These are phyloP conservation scores for Daldinia caldariorum DNA, from an alignment of 495 filamentous ascomycete species.

Conservation along the genomic window DNA sequence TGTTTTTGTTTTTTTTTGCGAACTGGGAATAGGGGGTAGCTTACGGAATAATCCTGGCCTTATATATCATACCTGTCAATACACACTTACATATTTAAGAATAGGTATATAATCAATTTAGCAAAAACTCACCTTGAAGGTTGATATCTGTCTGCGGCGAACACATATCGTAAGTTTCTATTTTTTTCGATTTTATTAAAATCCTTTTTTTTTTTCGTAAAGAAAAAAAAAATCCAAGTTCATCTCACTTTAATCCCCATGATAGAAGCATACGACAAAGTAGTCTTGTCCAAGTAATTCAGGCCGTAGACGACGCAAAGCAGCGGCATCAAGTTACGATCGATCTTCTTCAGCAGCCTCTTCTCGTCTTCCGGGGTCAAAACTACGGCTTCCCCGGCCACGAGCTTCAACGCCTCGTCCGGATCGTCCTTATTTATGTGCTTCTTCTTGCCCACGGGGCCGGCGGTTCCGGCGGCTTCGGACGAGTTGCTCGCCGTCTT, in stretches of 20 bases:
- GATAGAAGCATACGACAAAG: constrained; percentile 69
- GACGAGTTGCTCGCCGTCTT: constrained; percentile 29
- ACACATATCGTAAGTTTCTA: constrained; percentile 3
- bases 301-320: constrained; percentile 71
- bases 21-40: not conserved
- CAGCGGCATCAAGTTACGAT: constrained; percentile 69
- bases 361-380: constrained; percentile 54
- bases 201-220: too few species aligned
- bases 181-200: too few species aligned
- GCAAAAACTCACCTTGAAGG: constrained; percentile 33
- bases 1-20: too few species aligned
- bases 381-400: constrained; percentile 47
- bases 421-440: constrained; percentile 41
- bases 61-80: constrained; percentile 3
- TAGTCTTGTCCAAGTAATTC: constrained; percentile 73
- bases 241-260: constrained; percentile 65
- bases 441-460: constrained; percentile 27
- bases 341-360: constrained; percentile 65
- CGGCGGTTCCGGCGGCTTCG: constrained; percentile 9
- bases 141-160: constrained; percentile 38
- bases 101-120: not conserved
- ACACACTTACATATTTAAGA: too few species aligned
- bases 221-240: constrained; percentile 20
- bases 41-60: constrained; percentile 47
- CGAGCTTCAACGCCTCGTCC: constrained; percentile 47